Conservation (phyloP, 2,329 filamentous ascomycete genomes). For the Xylariaceae sp. region DNA sequence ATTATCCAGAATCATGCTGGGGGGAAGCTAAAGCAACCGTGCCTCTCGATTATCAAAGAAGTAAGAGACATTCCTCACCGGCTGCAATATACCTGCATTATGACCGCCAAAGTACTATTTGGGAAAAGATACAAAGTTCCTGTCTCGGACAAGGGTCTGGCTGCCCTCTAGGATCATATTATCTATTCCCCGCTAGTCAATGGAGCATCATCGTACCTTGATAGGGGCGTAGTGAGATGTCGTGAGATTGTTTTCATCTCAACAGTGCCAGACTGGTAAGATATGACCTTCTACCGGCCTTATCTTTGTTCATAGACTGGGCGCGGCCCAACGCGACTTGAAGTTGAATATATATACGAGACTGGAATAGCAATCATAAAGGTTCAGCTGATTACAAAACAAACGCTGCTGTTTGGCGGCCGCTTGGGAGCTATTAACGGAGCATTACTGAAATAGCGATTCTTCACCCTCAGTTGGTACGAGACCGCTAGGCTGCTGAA, state of each 20-base stretch:
- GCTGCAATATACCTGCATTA: constrained; percentile 9
- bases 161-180: constrained; percentile 2
- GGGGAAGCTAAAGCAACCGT: background rate
- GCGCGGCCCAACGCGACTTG: background rate
- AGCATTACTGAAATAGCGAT: no score
- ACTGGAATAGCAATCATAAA: background rate
- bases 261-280: no score
- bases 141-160: background rate
- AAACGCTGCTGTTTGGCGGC: no score
- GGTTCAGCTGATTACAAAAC: no score
- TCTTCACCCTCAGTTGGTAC: no score
- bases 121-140: constrained; percentile 19
- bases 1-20: constrained; percentile 5
- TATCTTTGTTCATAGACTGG: no score
- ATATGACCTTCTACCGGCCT: no score
- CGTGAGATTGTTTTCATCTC: background rate
- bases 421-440: no score
- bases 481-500: no score
- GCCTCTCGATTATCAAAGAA: background rate
- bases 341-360: background rate
- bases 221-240: background rate
- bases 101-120: constrained; percentile 14
- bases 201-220: background rate
- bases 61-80: constrained; percentile 11
- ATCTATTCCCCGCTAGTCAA: constrained; percentile 10